Percentiles rank a stretch among this genome's conserved stretches.
Conservation (phyloP, 768 basidiomycete species). For the Termitomyces sp. region DNA sequence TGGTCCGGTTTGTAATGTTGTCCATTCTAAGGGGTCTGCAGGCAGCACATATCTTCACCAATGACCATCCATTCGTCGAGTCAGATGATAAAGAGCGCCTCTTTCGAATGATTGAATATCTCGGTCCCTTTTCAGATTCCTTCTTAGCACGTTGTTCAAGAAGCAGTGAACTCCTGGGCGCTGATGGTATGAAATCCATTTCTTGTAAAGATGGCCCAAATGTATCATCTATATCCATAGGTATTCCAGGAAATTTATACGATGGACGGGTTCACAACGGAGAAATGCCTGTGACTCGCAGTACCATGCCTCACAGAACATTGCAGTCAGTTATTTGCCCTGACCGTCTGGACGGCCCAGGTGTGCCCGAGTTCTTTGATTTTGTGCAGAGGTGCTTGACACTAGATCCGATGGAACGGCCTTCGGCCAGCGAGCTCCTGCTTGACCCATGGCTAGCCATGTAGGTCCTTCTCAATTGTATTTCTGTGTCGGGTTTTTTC, state of each 20-base stretch:
- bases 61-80: neutral
- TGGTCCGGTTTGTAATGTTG: neutral
- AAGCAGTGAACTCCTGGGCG: neutral
- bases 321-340: neutral
- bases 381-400: slow-evolving; percentile 1
- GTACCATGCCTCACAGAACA: neutral
- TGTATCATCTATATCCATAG: neutral
- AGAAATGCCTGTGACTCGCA: neutral
- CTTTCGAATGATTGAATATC: neutral
- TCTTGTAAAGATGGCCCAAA: neutral
- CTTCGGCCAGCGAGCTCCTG: slow-evolving; percentile 1
- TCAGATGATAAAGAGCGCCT: neutral
- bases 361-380: neutral
- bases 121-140: neutral
- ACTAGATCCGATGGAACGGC: neutral
- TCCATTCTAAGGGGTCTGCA: neutral
- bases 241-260: neutral
- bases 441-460: neutral
- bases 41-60: neutral
- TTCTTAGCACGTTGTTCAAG: neutral
- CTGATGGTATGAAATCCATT: neutral
- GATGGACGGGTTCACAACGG: neutral
- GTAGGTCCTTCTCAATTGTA: neutral
- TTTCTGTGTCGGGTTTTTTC: neutral
- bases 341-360: neutral